Conservation (phyloP, 768 basidiomycete species). For the Pisolithus tinctorius region DNA sequence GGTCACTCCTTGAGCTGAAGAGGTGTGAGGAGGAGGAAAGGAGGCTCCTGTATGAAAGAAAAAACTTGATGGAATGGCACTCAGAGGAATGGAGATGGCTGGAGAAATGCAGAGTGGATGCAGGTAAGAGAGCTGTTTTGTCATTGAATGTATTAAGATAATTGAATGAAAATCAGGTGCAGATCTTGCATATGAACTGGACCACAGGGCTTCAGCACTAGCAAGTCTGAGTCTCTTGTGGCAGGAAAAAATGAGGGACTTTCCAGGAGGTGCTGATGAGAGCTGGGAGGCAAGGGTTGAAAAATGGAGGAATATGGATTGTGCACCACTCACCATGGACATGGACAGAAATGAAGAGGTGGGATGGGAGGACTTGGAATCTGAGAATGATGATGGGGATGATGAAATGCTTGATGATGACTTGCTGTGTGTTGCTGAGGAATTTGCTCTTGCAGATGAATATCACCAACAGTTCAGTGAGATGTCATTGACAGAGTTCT, state of each 20-base stretch:
- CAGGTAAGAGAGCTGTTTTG: not conserved
- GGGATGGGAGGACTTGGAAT: too few relatives aligned
- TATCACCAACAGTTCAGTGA: too few relatives aligned
- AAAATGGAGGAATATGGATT: not conserved
- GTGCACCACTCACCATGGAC: too few relatives aligned
- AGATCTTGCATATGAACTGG: not conserved
- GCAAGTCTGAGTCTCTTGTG: not conserved
- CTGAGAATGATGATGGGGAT: too few relatives aligned
- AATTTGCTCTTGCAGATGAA: too few relatives aligned
- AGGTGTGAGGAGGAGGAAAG: constrained; percentile 22
- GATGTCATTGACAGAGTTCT: too few relatives aligned
- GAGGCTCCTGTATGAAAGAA: constrained; percentile 11
- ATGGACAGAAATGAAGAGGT: too few relatives aligned
- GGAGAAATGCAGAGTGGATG: not conserved
- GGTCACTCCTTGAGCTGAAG: constrained; percentile 14
- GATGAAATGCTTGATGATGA: too few relatives aligned
- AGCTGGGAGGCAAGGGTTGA: not conserved
- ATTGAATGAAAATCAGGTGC: not conserved
- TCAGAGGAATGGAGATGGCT: constrained; percentile 20
- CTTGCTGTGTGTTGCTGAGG: too few relatives aligned
- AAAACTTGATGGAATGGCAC: constrained; percentile 21
- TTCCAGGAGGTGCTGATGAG: not conserved
- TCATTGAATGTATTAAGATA: too few relatives aligned
- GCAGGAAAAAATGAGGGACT: not conserved
- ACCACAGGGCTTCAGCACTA: not conserved